Base-by-base conservation (phyloP, 441 rosid species). In the Pelargonium cotyledonis region DNA sequence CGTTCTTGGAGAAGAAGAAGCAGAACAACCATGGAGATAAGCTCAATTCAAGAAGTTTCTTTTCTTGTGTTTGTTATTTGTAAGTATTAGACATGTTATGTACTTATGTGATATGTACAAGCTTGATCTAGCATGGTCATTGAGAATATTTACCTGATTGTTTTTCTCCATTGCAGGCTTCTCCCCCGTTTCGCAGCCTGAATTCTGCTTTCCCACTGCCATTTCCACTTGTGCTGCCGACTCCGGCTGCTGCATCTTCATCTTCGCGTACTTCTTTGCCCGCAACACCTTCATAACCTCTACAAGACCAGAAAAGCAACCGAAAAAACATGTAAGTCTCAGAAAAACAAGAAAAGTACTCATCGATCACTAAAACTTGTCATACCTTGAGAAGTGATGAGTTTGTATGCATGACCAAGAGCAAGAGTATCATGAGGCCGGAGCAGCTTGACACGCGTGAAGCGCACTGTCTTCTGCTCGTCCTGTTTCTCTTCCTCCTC, bases 351-450 rank as follows among this genome's bases (percentile, higher is more conserved):
- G 7, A 4, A 31, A 15, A 23, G 12, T 16, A 2, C 57, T 46
- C 10, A 7, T 49, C 1, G 12, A 18, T 8, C 40, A 35, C 12
- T 5, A 6, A 49, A 14, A 49, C 57, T 5, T 10, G 35, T 21
- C 31, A 3, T 73, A 94, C 99, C 99, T 87, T 91, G 90, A 66
- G 97, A 82, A 71, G 97, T 91, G 73, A 94, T 79, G 60, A 94
- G 94, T 49, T 95, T 86, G 68, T 94, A 94, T 73, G 99, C 97
- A 77, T 94, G 99, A 69, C 97, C 99, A 29, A 94, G 97, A 0
- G 84, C 73, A 14, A 94, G 99, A 75, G 82, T 87, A 64, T 94
- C 96, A 12, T 65, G 80, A 1, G 95, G 95, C 67, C 97, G 78
- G 64, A 94, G 97, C 81, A 94, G 96, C 84, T 94, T 91, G 51